A percentile compares a stretch with the other conserved stretches of the same genome.
Evolutionary conservation across 768 basidiomycete species (phyloP).

Genomic region (Gymnopilus dilepis): DNA sequence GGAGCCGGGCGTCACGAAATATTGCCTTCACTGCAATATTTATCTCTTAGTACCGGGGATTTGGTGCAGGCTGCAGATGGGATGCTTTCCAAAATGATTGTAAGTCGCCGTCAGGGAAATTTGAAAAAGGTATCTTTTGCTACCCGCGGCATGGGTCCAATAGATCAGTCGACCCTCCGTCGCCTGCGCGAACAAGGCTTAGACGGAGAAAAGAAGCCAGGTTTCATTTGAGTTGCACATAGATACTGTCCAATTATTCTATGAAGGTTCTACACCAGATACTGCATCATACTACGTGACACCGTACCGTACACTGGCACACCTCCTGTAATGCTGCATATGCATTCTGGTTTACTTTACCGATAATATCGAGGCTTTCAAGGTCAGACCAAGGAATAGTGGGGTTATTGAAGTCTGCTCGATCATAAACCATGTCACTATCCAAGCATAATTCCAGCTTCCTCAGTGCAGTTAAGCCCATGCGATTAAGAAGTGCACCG

Average conservation of each 20-base stretch:
- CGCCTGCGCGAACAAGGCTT: not conserved
- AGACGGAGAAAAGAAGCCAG: not conserved
- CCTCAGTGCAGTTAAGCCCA: not conserved
- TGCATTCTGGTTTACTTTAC: not conserved
- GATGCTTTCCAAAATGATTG: no score
- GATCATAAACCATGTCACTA: not conserved
- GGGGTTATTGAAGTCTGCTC: not conserved
- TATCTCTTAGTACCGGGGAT: no score
- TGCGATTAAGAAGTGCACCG: not conserved
- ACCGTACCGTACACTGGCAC: not conserved
- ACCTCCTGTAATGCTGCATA: not conserved
- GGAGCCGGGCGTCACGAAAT: no score
- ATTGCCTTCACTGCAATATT: no score
- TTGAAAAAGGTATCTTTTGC: no score
- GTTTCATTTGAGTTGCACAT: no score
- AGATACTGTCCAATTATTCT: no score
- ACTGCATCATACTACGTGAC: not conserved
- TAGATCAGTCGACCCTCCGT: not conserved
- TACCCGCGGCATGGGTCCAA: not conserved
- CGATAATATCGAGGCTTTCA: not conserved
- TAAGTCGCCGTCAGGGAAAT: no score
- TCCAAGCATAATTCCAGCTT: not conserved
- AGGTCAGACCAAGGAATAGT: not conserved
- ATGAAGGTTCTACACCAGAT: no score
- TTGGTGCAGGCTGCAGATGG: no score